Evolutionary conservation across 106 monocot genomes (phyloP).

Genomic region (Dendrobium nobile): DNA sequence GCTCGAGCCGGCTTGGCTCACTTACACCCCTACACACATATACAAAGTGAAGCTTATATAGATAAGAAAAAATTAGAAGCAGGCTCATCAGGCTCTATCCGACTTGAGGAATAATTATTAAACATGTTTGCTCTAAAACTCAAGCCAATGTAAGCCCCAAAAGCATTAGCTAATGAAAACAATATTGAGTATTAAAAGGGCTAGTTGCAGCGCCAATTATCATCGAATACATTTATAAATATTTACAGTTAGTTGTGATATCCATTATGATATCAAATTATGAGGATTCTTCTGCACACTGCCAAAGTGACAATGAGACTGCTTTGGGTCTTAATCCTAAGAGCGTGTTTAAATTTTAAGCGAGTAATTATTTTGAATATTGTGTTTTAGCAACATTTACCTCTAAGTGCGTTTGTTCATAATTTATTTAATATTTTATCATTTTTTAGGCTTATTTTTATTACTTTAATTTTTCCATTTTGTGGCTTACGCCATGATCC

Average conservation of each 20-base stretch:
- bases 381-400: too few relatives aligned
- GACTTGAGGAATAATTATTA: background rate
- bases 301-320: too few relatives aligned
- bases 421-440: too few relatives aligned
- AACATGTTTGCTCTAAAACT: background rate
- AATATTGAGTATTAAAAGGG: background rate
- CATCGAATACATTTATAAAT: background rate
- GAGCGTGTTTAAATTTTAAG: too few relatives aligned
- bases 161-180: background rate
- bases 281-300: too few relatives aligned
- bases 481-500: too few relatives aligned
- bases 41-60: background rate
- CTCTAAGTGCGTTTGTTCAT: too few relatives aligned
- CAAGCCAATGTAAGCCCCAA: background rate
- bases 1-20: too few relatives aligned
- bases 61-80: background rate
- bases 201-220: background rate
- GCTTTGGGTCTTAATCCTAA: too few relatives aligned
- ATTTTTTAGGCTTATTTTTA: too few relatives aligned
- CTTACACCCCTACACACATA: background rate
- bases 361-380: too few relatives aligned
- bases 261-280: background rate
- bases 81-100: background rate
- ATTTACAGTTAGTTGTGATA: background rate
- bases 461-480: too few relatives aligned